Percentiles rank a stretch among this genome's conserved stretches.
phyloP scores from a whole-genome alignment of 169 alveolate genomes.

The Hepatocystis sp. region DNA sequence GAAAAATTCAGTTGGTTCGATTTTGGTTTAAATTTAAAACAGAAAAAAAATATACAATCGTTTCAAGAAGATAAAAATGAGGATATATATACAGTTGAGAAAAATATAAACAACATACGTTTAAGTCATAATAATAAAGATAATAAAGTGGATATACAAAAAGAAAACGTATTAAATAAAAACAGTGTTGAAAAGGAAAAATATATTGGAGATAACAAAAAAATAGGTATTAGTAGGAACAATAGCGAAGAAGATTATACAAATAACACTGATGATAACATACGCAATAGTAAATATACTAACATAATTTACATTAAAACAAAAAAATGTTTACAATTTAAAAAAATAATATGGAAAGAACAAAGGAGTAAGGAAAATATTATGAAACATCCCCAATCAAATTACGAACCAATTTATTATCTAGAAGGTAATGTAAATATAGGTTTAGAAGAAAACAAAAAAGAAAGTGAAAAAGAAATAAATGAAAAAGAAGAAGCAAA shows the following conservation, averaged over 20 bases:
- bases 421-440: slow-evolving; percentile 54
- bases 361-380: neutral
- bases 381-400: neutral
- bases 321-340: slow-evolving; percentile 15
- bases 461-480: slow-evolving; percentile 20
- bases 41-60: neutral
- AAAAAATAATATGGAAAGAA: slow-evolving; percentile 28
- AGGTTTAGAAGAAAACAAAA: slow-evolving; percentile 42
- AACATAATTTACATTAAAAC: slow-evolving; percentile 63
- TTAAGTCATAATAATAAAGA: neutral
- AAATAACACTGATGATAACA: slow-evolving; percentile 4
- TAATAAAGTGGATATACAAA: neutral
- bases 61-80: neutral
- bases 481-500: slow-evolving; percentile 54
- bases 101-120: too few species aligned
- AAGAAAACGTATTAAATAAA: neutral
- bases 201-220: neutral
- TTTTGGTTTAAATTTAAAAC: neutral
- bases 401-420: slow-evolving; percentile 18
- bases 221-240: too few species aligned
- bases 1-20: slow-evolving; percentile 53
- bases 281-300: slow-evolving; percentile 14
- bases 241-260: neutral
- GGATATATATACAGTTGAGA: neutral
- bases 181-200: neutral